Percentiles rank a stretch among this genome's conserved stretches.
phyloP scores from a whole-genome alignment of 257 asterid genomes.

The Solanum clarkiae region DNA sequence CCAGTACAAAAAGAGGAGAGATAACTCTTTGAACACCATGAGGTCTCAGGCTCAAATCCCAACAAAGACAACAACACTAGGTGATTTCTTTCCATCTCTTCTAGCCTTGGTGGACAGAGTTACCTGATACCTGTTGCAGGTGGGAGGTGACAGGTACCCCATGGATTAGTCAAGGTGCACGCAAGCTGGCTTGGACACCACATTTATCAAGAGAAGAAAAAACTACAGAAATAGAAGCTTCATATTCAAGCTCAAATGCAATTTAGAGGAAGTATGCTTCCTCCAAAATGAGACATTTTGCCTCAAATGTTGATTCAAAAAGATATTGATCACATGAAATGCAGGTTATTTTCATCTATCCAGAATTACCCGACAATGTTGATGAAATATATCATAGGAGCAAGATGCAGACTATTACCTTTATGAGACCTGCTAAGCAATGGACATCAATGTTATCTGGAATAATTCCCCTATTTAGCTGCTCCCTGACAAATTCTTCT shows the following conservation, averaged over 20 bases:
- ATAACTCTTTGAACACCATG: neutral
- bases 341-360: neutral
- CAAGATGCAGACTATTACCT: conserved; percentile 23
- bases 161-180: too few relatives aligned
- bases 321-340: neutral
- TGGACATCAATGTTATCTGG: conserved; percentile 66
- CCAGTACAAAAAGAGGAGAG: neutral
- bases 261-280: neutral
- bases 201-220: neutral
- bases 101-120: too few relatives aligned
- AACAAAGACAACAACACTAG: too few relatives aligned
- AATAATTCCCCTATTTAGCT: conserved; percentile 43
- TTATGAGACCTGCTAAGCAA: conserved; percentile 69
- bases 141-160: too few relatives aligned
- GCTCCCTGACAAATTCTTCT: conserved; percentile 57
- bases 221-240: neutral
- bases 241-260: neutral
- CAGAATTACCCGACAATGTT: neutral
- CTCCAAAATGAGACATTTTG: neutral
- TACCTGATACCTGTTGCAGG: too few relatives aligned
- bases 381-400: neutral
- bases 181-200: too few relatives aligned
- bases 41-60: too few relatives aligned
- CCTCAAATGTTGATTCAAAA: neutral
- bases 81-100: too few relatives aligned